A percentile compares a stretch with the other conserved stretches of the same genome.
Evolutionary conservation across 768 basidiomycete genomes (phyloP).

Genomic region (Mycena vitilis): DNA sequence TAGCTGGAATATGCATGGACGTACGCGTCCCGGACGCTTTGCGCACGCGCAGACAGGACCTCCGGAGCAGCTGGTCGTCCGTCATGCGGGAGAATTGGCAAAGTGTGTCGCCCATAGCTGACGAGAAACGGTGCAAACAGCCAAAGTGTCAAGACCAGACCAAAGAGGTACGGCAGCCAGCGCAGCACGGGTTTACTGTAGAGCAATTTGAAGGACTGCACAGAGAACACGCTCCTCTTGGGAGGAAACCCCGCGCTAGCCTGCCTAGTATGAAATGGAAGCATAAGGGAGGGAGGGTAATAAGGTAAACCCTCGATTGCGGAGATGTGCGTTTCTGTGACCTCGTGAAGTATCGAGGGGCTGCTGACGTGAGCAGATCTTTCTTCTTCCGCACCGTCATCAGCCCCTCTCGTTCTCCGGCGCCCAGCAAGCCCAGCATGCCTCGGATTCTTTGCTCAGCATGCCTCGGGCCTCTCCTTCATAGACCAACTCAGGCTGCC

Average conservation of each 20-base stretch:
- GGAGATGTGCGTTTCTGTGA: too few species aligned
- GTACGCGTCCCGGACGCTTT: constrained; percentile 61
- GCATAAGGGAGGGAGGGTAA: too few species aligned
- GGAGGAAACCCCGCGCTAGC: constrained; percentile 15
- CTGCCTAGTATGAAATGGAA: constrained; percentile 35
- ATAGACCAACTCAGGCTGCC: too few species aligned
- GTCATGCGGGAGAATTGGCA: constrained; percentile 1
- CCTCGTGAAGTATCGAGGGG: too few species aligned
- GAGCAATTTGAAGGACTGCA: constrained; percentile 26
- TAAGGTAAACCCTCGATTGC: too few species aligned
- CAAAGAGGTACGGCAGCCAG: constrained; percentile 31
- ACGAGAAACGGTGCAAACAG: constrained; percentile 32
- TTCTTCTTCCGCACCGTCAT: too few species aligned
- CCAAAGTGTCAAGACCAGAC: constrained; percentile 23
- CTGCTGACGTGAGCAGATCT: too few species aligned
- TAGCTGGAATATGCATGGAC: constrained; percentile 69
- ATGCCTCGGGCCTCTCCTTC: too few species aligned
- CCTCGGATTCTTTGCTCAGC: too few species aligned
- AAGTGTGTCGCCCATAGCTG: constrained; percentile 9
- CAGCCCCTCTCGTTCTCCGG: too few species aligned
- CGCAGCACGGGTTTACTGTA: constrained; percentile 33
- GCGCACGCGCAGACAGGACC: constrained; percentile 25
- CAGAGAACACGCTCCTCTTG: constrained; percentile 21
- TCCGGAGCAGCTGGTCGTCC: background rate
- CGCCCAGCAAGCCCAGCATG: too few species aligned